Percentiles rank a stretch among this genome's conserved stretches.
These are phyloP conservation scores for Rhodofomes roseus DNA, from an alignment of 1,284 basidiomycete genomes.

Conservation along the genomic window DNA sequence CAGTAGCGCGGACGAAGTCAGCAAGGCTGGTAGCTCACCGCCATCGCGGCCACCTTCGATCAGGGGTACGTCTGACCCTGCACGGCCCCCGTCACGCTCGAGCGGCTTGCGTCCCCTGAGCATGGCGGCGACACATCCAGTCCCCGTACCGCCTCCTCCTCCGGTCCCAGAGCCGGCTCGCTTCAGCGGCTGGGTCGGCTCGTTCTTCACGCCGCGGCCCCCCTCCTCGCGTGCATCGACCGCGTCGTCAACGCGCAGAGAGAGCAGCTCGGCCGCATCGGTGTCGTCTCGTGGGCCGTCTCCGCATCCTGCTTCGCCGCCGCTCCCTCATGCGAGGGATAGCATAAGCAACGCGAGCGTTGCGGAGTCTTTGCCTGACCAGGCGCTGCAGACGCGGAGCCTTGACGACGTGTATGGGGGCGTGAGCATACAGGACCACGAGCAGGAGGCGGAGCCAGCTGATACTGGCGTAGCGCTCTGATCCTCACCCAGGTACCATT, in stretches of 20 bases:
- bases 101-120: conserved; percentile 27
- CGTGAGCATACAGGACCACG: background rate
- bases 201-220: conserved; percentile 42
- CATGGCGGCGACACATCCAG: conserved; percentile 28
- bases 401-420: conserved; percentile 14
- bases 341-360: background rate
- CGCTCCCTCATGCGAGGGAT: background rate
- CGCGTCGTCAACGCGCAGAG: conserved; percentile 7
- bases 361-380: conserved; percentile 1
- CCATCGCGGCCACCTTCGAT: conserved; percentile 11
- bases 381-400: conserved; percentile 16
- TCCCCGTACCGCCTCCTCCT: conserved; percentile 26
- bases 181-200: conserved; percentile 10
- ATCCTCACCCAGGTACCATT: background rate
- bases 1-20: conserved; percentile 45
- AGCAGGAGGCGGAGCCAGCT: conserved; percentile 15
- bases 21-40: conserved; percentile 32
- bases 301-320: conserved; percentile 3
- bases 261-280: conserved; percentile 1
- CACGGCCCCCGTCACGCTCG: conserved; percentile 10
- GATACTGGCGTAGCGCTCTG: conserved; percentile 10
- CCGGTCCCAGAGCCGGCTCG: conserved; percentile 31
- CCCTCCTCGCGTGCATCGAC: conserved; percentile 28
- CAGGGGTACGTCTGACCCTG: conserved; percentile 3
- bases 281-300: background rate